Evolutionary conservation across 2,329 filamentous ascomycete species (phyloP), one percentile per base, ranked within the genome.

Genomic region (Chrysoporthe puriensis): DNA sequence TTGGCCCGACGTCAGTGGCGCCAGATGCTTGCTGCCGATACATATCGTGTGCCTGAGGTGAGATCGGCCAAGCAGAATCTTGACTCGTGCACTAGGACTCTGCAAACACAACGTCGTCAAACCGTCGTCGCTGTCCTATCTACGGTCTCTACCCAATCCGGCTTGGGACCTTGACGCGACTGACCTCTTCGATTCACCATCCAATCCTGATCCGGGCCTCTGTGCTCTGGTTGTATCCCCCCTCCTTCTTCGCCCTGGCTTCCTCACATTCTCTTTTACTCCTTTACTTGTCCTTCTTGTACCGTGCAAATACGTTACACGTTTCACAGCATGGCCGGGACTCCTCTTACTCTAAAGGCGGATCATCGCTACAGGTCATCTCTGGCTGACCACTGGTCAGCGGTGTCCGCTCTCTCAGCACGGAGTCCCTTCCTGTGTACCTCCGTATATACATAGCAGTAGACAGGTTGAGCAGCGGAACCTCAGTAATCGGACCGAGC

Each of bases 1-100:
- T 32, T 60, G 9, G 18, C 5, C 26, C 57, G 57, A 60, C 57
- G 57, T 60, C 40, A 60, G 57, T n/a, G 40, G 57, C 57, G 40
- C 40, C 40, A 60, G 6, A 44, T 44, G 40, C 42, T 60, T 44
- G 11, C 18, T 18, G n/a, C 44, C 2, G 40, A 42, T 4, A 4
- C n/a, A 13, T 21, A 52, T 26, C 26, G 13, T 34, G 21, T 32
- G 11, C 26, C 50, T 16, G 50, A 16, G 32, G 50, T 54, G 50
- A 54, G 50, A 54, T 54, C 50, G 32, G 50, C 50, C 50, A 54
- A 54, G 50, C 32, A 54, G 14, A 11, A 11, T 54, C 50, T 54
- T 54, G 50, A 54, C 50, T 54, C 50, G 13, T 54, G 21, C 50
- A 7, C 26, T 5, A 26, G 9, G 48, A 52, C 13, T 11, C 48